Evolutionary conservation across 768 basidiomycete genomes (phyloP), one percentile per base, ranked within the genome.

Genomic region (Rhodotorula graminis): DNA sequence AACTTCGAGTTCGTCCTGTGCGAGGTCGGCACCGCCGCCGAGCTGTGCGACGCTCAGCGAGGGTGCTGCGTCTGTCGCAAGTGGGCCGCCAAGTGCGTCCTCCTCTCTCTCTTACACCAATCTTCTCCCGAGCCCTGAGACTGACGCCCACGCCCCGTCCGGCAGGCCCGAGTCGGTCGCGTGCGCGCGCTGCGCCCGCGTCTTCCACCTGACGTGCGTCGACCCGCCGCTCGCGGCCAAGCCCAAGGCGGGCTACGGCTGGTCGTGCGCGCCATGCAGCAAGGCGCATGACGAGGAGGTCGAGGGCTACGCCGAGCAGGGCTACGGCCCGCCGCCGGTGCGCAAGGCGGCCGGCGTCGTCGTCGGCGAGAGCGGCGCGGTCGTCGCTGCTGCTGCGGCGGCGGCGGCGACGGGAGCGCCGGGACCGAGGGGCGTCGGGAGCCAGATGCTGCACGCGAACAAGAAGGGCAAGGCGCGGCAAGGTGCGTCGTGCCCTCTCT

Each of bases 241-340:
- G 81, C 95, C 95, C 23, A 92, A 93, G 33, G 87, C 92, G 73
- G 95, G 95, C 58, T 98, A 97, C 82, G 92, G 91, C 31, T 98
- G 95, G 95, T 92, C 93, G 18, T 98, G 95, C 78, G 91, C 91
- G 0, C 92, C 93, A 2, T 98, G 94, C 81, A 90, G 93, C 19
- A 86, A 88, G 65, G 86, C 86, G 75, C 90, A 94, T 79, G 93
- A 92, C 77, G 79, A 80, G 55, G 81, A 82, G 55, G 76, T 81
- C 16, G 78, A 81, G 68, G 73, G 71, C 10, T 71, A 76, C 55
- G 77, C 76, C 64, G 80, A 73, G 67, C 33, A 42, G 14, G 72
- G 72, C 6, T 23, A 56, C 2, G 47, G 58, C 6, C 67, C 66
- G 12, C 65, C 66, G 8, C 71, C 67, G 0, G 57, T 68, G 33